Base-by-base conservation (phyloP, 2,329 filamentous ascomycete genomes). In the Paraphaeosphaeria sporulosa region DNA sequence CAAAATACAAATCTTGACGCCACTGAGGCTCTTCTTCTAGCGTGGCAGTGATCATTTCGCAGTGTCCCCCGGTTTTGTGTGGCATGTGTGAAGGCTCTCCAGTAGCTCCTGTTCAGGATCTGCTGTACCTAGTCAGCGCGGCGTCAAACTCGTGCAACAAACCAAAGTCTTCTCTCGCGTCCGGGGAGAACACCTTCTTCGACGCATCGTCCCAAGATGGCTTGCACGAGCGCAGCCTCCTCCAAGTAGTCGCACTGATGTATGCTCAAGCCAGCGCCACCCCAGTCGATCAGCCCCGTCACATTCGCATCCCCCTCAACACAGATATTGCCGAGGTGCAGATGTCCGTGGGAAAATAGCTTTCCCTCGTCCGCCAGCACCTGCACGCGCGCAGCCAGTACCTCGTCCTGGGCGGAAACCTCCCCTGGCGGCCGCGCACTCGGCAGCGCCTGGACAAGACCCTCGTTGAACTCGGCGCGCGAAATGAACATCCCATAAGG, bases 191-290 rank as follows among this genome's bases (percentile, higher is more conserved):
- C 2, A 56, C 17, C 9, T 51, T 25, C 15, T 46, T 44, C 8
- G 56, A 23, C 21, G 34, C 10, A 21, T 60, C 36, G 42, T 27
- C 48, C 64, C 60, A 66, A 17, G 61, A 47, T 17, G 55, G 47
- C 43, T 60, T 58, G 38, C 50, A 36, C 36, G 63, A 50, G 19
- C 63, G 61, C 4, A 58, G 52, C 19, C 61, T 62, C 21, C 56
- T 69, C 64, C 15, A 65, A 65, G 44, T 64, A 69, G 53, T 69
- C 65, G 13, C 65, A 58, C 42, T 62, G 60, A 17, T 50, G 59
- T 43, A 67, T 64, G 46, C 66, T 67, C 49, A 66, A 68, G 3
- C 65, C 64, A 8, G 64, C 66, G 46, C 58, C 51, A 21, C 62
- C 64, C 64, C 65, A 65, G 19, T 68, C 66, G 17, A 68, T 51